Base-by-base conservation (phyloP, 495 filamentous ascomycete genomes). In the Tirmania nivea region DNA sequence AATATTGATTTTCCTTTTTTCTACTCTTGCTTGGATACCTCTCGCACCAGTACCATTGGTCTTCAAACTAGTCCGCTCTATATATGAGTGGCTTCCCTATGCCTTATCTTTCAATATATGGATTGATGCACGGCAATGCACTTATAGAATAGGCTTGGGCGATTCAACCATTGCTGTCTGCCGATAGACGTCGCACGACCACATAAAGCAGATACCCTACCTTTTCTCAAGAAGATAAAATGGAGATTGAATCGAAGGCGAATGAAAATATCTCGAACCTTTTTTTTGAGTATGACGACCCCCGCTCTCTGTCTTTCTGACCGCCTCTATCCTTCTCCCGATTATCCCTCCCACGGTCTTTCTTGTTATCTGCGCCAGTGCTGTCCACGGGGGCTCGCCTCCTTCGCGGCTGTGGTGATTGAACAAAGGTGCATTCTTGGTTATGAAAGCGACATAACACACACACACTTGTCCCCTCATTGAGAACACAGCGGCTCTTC, bases 401-500 rank as follows among this genome's bases (percentile, higher is more conserved):
- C 74, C 83, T 94, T 69, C 80, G 77, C 35, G 78, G 74, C 54
- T 76, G 76, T 20, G 77, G 73, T 54, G 86, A 84, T 49, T 76
- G 75, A 34, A 72, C 68, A 65, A 80, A 73, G 8, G 78, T 80
- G 63, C 78, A 82, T 31, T 76, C 74, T 60, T 74, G 71, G 47
- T 72, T 73, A 59, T 72, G 75, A 64, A 74, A 72, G 63, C 77
- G 73, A 63, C 78, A 82, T 35, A 78, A 69, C 54, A 79, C 69
- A 64, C 78, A 82, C 60, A 69, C 72, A 31, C 74, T 73, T 36
- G 78, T 74, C 25, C 78, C 78, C 48, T 78, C 77, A 63, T 86
- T 83, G 69, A 94, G 83, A 54, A 92, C 86, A 70, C 90, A 97
- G 61, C 86, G 81, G 60, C 79, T 85, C 67, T 88, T 86, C 63